Percentiles rank a stretch among this genome's conserved stretches.
These are phyloP conservation scores for Phialophora tarda DNA, from an alignment of 2,329 filamentous ascomycete genomes.

Conservation along the genomic window DNA sequence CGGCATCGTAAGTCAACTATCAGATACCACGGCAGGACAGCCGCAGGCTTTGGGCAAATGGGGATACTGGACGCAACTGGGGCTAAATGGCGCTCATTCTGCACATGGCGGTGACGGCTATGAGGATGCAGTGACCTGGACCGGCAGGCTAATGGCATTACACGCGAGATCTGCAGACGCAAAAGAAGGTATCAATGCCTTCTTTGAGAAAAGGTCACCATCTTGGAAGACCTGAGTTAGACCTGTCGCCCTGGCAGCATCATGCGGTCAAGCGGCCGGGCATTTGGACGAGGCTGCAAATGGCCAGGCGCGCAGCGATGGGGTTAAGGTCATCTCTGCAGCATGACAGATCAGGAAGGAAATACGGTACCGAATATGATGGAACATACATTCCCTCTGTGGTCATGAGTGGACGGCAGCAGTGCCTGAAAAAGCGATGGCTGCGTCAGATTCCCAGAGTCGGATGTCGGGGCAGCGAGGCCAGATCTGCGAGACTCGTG, in stretches of 20 bases:
- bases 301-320: no score
- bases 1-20: constrained; percentile 32
- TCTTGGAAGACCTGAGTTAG: constrained; percentile 34
- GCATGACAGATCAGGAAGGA: not conserved
- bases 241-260: not conserved
- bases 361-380: not conserved
- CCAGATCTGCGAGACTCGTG: not conserved
- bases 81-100: constrained; percentile 21
- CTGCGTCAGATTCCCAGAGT: not conserved
- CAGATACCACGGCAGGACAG: constrained; percentile 33
- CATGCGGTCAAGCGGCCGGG: not conserved
- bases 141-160: constrained; percentile 38
- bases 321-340: not conserved
- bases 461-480: not conserved
- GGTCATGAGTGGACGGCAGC: not conserved
- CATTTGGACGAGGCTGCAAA: not conserved
- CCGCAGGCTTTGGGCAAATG: constrained; percentile 39
- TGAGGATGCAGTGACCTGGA: constrained; percentile 39
- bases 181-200: constrained; percentile 34
- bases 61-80: constrained; percentile 39
- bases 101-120: constrained; percentile 36
- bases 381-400: not conserved
- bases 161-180: constrained; percentile 38
- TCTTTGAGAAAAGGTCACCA: constrained; percentile 37
- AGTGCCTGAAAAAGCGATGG: constrained; percentile 3